Percentiles rank a stretch among this genome's conserved stretches.
phyloP scores from a whole-genome alignment of 2,329 filamentous ascomycete genomes.

The Bipolaris sorokiniana region DNA sequence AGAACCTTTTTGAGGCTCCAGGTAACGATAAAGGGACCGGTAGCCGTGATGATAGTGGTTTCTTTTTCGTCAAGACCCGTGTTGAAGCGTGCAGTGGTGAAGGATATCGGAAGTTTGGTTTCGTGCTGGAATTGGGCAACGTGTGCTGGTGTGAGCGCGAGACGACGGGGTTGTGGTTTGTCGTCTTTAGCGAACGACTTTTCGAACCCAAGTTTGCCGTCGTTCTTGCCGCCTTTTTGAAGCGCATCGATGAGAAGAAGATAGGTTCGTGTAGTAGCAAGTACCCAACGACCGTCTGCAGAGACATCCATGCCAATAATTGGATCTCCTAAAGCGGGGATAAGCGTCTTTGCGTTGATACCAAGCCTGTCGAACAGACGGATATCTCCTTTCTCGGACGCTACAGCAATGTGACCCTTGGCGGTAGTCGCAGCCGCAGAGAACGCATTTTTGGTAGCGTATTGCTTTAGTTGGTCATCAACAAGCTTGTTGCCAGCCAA shows the following conservation, averaged over 20 bases:
- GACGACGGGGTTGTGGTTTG: constrained; percentile 90
- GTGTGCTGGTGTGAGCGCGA: constrained; percentile 87
- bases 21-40: constrained; percentile 94
- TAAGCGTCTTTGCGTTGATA: constrained; percentile 96
- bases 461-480: constrained; percentile 91
- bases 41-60: constrained; percentile 95
- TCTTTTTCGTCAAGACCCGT: constrained; percentile 80
- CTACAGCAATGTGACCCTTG: constrained; percentile 95
- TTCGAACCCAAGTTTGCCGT: constrained; percentile 97
- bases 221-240: constrained; percentile 93
- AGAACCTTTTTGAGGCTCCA: constrained; percentile 95
- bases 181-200: constrained; percentile 88
- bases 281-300: constrained; percentile 92
- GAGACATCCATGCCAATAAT: constrained; percentile 96
- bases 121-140: constrained; percentile 98
- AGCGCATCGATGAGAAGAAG: constrained; percentile 89
- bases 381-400: constrained; percentile 97
- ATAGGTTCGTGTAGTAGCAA: constrained; percentile 93
- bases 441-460: constrained; percentile 96
- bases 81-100: constrained; percentile 94
- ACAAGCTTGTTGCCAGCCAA: constrained; percentile 90
- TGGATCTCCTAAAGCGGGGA: constrained; percentile 91
- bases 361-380: constrained; percentile 95
- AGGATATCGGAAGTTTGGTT: constrained; percentile 82
- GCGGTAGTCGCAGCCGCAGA: constrained; percentile 92